Percentiles rank a stretch among this genome's conserved stretches.
phyloP scores from a whole-genome alignment of 139 green algal genomes.

The Tetraselmis striata region DNA sequence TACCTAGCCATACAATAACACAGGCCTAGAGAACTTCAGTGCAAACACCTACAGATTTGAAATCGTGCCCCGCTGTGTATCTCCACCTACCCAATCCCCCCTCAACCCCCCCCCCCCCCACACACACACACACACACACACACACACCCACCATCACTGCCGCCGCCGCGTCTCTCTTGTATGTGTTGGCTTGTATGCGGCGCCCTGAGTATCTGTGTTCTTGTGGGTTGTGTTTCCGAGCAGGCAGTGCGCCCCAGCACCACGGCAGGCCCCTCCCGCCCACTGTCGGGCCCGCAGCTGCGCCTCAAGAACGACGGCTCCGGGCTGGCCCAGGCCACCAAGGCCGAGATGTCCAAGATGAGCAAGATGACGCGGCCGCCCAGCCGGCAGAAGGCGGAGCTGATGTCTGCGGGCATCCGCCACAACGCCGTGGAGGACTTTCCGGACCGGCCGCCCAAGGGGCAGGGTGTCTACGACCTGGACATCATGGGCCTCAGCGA shows the following conservation, averaged over 20 bases:
- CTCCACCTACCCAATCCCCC: no score
- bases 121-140: no score
- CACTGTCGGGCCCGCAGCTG: background rate
- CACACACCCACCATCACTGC: no score
- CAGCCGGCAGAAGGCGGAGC: background rate
- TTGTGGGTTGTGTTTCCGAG: no score
- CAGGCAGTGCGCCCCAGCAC: background rate
- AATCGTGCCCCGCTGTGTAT: no score
- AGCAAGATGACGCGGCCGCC: background rate
- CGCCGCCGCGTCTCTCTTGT: no score
- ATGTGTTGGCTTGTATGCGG: no score
- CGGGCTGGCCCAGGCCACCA: background rate
- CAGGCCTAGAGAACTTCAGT: no score
- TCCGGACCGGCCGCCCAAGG: background rate
- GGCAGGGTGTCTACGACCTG: background rate
- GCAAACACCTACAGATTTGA: no score
- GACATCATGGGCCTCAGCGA: background rate
- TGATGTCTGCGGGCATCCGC: background rate
- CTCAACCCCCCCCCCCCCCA: no score
- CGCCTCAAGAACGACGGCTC: background rate
- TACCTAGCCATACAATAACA: no score
- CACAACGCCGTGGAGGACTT: background rate
- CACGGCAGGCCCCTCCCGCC: background rate
- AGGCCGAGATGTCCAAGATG: background rate
- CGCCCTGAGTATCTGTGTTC: no score